Conservation (phyloP, 169 alveolate genomes). For the Plasmodium knowlesi region DNA sequence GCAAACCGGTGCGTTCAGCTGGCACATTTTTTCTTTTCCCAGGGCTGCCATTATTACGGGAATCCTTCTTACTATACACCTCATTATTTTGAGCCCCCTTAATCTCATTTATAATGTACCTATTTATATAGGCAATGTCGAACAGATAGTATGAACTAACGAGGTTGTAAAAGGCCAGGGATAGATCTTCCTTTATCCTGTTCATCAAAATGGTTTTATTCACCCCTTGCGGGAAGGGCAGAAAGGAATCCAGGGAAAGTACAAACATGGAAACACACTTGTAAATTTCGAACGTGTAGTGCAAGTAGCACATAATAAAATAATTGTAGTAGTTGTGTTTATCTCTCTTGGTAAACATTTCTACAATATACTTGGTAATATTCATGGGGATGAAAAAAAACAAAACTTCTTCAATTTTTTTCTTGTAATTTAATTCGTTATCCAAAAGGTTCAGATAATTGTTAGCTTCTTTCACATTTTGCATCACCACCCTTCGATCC, state of each 20-base stretch:
- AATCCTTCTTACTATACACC: neutral
- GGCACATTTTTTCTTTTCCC: neutral
- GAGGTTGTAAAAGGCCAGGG: neutral
- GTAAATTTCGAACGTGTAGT: slow-evolving; percentile 46
- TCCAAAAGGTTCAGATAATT: neutral
- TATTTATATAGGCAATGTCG: slow-evolving; percentile 42
- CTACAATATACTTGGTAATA: slow-evolving; percentile 21
- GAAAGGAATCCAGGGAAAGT: slow-evolving; percentile 5
- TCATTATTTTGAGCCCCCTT: neutral
- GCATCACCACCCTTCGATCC: slow-evolving; percentile 26
- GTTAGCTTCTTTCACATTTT: slow-evolving; percentile 20
- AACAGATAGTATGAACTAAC: neutral
- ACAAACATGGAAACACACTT: slow-evolving; percentile 42
- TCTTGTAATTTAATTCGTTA: slow-evolving; percentile 27
- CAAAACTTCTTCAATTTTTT: slow-evolving; percentile 42
- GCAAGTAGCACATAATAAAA: slow-evolving; percentile 32
- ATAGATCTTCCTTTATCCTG: slow-evolving; percentile 26
- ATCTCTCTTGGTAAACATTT: neutral
- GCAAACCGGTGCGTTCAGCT: neutral
- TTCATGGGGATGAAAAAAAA: slow-evolving; percentile 68
- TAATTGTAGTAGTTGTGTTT: slow-evolving; percentile 15
- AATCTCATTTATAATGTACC: neutral
- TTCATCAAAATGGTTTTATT: slow-evolving; percentile 19
- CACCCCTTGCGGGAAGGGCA: slow-evolving; percentile 46
- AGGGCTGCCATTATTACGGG: neutral